These are phyloP conservation scores for Suillus variegatus DNA, from an alignment of 768 basidiomycete species.

Conservation along the genomic window DNA sequence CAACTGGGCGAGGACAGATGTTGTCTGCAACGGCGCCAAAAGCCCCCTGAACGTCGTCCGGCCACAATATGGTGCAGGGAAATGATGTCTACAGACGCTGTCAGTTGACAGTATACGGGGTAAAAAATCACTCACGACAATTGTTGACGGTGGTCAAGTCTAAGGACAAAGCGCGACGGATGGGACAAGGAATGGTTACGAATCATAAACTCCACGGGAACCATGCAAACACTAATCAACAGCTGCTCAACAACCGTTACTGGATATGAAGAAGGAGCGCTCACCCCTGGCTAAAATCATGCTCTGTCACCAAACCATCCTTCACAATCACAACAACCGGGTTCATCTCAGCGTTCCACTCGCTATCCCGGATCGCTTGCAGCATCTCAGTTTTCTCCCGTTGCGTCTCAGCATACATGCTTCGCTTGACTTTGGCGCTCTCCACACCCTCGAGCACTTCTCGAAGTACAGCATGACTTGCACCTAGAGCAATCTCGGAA, in stretches of 20 bases:
- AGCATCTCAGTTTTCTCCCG: conserved; percentile 70
- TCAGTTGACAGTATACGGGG: conserved; percentile 12
- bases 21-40: conserved; percentile 50
- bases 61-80: conserved; percentile 63
- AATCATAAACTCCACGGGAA: conserved; percentile 56
- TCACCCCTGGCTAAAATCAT: conserved; percentile 75
- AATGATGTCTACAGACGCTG: conserved; percentile 34
- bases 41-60: conserved; percentile 65
- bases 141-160: conserved; percentile 35
- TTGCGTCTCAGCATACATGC: conserved; percentile 90
- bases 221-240: conserved; percentile 50
- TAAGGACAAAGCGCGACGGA: conserved; percentile 57
- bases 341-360: conserved; percentile 81
- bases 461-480: conserved; percentile 64
- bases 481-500: conserved; percentile 64
- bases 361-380: conserved; percentile 62
- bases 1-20: conserved; percentile 48
- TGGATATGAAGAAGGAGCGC: conserved; percentile 27
- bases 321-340: conserved; percentile 60
- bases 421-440: conserved; percentile 67
- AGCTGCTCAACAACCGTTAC: conserved; percentile 8
- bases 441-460: conserved; percentile 61
- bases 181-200: conserved; percentile 74
- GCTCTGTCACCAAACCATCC: conserved; percentile 43
- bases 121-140: conserved; percentile 17